phyloP scores from a whole-genome alignment of 495 filamentous ascomycete species.

The Glonium stellatum region DNA sequence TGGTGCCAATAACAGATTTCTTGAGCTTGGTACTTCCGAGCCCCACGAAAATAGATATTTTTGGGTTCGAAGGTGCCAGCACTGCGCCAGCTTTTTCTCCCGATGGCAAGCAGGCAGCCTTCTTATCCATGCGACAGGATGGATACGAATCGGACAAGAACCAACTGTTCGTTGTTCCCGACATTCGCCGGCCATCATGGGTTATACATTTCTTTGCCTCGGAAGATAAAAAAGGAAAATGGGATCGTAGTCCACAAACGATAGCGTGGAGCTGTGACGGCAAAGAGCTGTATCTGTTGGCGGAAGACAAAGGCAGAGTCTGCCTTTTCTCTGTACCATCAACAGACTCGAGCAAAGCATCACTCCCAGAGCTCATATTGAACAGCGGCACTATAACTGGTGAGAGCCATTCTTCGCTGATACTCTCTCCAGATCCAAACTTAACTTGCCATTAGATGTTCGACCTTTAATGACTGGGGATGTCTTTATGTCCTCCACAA shows the following conservation, averaged over 20 bases:
- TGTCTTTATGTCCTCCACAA: slow-evolving; percentile 35
- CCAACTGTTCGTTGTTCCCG: slow-evolving; percentile 55
- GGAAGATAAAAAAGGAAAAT: slow-evolving; percentile 25
- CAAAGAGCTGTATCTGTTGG: slow-evolving; percentile 22
- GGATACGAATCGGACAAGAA: slow-evolving; percentile 91
- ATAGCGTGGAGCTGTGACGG: slow-evolving; percentile 31
- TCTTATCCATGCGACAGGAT: slow-evolving; percentile 55
- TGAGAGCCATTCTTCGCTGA: neutral
- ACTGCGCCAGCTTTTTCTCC: slow-evolving; percentile 69
- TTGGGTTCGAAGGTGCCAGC: slow-evolving; percentile 60
- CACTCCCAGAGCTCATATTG: slow-evolving; percentile 15
- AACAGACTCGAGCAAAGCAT: neutral
- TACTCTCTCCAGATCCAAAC: neutral
- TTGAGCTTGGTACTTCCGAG: slow-evolving; percentile 23
- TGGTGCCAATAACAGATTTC: slow-evolving; percentile 55
- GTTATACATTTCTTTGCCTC: slow-evolving; percentile 47
- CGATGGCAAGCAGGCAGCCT: slow-evolving; percentile 65
- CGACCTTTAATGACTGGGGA: slow-evolving; percentile 21
- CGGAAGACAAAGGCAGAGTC: slow-evolving; percentile 27
- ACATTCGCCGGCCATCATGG: slow-evolving; percentile 44
- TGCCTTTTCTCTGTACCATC: slow-evolving; percentile 17
- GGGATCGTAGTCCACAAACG: slow-evolving; percentile 27
- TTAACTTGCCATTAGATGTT: slow-evolving; percentile 4
- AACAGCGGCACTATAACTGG: slow-evolving; percentile 16
- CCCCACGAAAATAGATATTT: slow-evolving; percentile 42